Evolutionary conservation across 441 rosid genomes (phyloP), one percentile per base, ranked within the genome.

Genomic region (Croton laevigatus): DNA sequence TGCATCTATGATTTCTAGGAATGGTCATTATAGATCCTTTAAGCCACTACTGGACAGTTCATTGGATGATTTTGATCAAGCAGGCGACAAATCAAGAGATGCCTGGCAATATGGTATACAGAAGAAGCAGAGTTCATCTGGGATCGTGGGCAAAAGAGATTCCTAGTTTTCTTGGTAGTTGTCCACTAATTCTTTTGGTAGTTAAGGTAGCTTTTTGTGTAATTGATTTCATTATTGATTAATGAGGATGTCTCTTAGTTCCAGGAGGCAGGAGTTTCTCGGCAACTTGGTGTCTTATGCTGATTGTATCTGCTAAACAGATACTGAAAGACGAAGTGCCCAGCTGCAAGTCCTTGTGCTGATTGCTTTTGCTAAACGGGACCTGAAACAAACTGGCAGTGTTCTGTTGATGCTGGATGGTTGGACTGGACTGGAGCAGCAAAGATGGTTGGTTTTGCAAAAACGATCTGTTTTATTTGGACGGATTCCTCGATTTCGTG

Each of bases 41-140:
- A 85, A 75, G 72, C 62, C 79, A n/a, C 73, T 81, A 11, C 59
- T 81, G 79, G 97, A 87, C 71, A 83, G 75, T 76, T 76, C 84
- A 42, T 75, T 83, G 68, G 94, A 86, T 81, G 91, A 84, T 67
- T 79, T 84, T 78, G 88, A 83, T 76, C 91, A 79, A 52, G 71
- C 87, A 0, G 90, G 85, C 38, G 93, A 88, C 45, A 84, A 82
- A 76, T 76, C 85, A 54, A 86, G 90, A 72, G 93, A 88, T 75
- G 87, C 88, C 78, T 90, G 93, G 97, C 96, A 88, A 78, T 77
- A 88, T 74, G 91, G 94, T 66, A 76, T 75, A 72, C 92, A 79
- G 73, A 88, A 78, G 83, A 89, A 80, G 88, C 94, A 78, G 73
- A 77, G 64, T 76, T 81, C 85, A 58, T 76, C 85, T 2, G 79